Evolutionary conservation across 169 alveolate genomes (phyloP).

Genomic region (Blepharisma undulans): DNA sequence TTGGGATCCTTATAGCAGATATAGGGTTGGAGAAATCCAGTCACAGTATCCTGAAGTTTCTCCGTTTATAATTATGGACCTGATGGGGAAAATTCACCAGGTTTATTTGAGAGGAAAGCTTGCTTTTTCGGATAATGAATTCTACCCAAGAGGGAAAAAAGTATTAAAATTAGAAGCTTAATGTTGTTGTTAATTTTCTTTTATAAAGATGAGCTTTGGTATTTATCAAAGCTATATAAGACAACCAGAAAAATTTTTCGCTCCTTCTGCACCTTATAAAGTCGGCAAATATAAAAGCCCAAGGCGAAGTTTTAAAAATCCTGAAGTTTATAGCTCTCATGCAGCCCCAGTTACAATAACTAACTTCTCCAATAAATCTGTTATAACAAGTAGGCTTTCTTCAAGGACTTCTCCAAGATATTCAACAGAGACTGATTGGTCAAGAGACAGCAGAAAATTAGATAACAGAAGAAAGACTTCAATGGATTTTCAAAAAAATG

Average conservation of each 20-base stretch:
- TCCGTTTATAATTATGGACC: background rate
- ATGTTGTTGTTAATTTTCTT: background rate
- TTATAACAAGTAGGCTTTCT: background rate
- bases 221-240: background rate
- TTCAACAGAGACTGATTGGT: background rate
- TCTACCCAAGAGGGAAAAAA: background rate
- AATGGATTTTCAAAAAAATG: background rate
- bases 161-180: background rate
- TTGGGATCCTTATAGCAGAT: constrained; percentile 37
- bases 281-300: background rate
- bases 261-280: background rate
- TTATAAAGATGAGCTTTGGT: background rate
- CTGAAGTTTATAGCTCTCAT: background rate
- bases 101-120: constrained; percentile 33
- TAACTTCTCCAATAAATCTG: background rate
- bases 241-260: constrained; percentile 1
- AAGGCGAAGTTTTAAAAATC: background rate
- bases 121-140: background rate
- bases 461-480: background rate
- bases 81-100: constrained; percentile 10
- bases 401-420: background rate
- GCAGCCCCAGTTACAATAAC: background rate
- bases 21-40: background rate
- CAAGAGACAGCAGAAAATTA: background rate
- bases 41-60: background rate